Percentiles rank a stretch among this genome's conserved stretches.
Evolutionary conservation across 352 stramenopile genomes (phyloP).

Genomic region (Pythium biforme): DNA sequence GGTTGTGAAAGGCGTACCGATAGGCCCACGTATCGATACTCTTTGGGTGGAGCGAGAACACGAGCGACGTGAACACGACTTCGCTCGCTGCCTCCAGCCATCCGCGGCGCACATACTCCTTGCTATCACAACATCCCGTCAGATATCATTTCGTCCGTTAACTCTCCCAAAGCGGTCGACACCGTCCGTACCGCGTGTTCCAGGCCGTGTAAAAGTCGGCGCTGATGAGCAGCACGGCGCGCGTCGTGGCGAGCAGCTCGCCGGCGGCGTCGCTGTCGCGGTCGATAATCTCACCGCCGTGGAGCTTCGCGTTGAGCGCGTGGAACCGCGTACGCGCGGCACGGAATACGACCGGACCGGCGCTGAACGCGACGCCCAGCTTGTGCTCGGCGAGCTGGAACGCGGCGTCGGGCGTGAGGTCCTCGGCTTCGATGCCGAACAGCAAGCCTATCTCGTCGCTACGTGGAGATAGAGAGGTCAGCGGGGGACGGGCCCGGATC

Average conservation of each 20-base stretch:
- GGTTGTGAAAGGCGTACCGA: too few relatives aligned
- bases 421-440: slow-evolving; percentile 44
- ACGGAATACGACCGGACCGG: slow-evolving; percentile 48
- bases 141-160: background rate
- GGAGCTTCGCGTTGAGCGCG: slow-evolving; percentile 35
- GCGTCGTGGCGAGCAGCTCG: slow-evolving; percentile 52
- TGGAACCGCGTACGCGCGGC: slow-evolving; percentile 58
- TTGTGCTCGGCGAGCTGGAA: slow-evolving; percentile 80
- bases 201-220: slow-evolving; percentile 86
- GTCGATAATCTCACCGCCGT: slow-evolving; percentile 2
- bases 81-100: slow-evolving; percentile 43
- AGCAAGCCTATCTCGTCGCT: slow-evolving; percentile 81
- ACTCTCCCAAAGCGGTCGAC: background rate
- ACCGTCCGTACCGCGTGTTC: slow-evolving; percentile 57
- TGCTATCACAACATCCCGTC: slow-evolving; percentile 31
- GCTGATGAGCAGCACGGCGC: slow-evolving; percentile 68
- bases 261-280: slow-evolving; percentile 9
- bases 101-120: slow-evolving; percentile 47
- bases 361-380: slow-evolving; percentile 65
- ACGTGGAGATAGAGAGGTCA: background rate
- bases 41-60: slow-evolving; percentile 79
- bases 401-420: slow-evolving; percentile 47
- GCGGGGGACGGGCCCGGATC: background rate
- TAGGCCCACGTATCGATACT: slow-evolving; percentile 88
- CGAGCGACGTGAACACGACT: slow-evolving; percentile 64